Percentiles rank a stretch among this genome's conserved stretches.
Evolutionary conservation across 2,329 filamentous ascomycete species (phyloP).

Genomic region (Triangularia verruculosa): DNA sequence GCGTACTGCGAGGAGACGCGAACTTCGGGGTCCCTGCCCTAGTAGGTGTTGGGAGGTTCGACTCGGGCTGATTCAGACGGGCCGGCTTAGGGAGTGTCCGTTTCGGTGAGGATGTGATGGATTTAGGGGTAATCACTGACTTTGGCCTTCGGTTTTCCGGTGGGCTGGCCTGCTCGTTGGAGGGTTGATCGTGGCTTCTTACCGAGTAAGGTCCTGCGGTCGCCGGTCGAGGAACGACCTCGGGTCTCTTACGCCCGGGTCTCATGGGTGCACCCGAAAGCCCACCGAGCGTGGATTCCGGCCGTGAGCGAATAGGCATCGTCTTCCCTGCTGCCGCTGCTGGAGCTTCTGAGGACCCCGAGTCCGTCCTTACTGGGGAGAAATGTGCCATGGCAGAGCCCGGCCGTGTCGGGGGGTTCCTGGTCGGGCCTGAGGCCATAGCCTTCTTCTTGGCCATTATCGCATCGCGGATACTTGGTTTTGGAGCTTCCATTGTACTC

Average conservation of each 20-base stretch:
- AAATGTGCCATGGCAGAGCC: slow-evolving; percentile 64
- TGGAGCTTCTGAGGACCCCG: slow-evolving; percentile 38
- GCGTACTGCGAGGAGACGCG: slow-evolving; percentile 40
- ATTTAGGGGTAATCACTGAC: slow-evolving; percentile 44
- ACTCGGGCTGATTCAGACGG: slow-evolving; percentile 49
- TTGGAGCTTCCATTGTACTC: slow-evolving; percentile 56
- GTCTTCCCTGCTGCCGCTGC: slow-evolving; percentile 36
- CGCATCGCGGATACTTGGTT: slow-evolving; percentile 72
- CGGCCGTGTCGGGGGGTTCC: slow-evolving; percentile 46
- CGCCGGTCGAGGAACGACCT: slow-evolving; percentile 57
- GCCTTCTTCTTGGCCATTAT: slow-evolving; percentile 79
- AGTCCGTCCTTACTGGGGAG: slow-evolving; percentile 48
- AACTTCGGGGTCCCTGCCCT: slow-evolving; percentile 36
- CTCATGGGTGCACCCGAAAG: slow-evolving; percentile 64
- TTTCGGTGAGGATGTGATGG: slow-evolving; percentile 52
- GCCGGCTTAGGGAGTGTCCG: slow-evolving; percentile 44
- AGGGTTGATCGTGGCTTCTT: slow-evolving; percentile 47
- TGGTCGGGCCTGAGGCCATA: slow-evolving; percentile 36
- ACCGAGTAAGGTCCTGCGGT: slow-evolving; percentile 66
- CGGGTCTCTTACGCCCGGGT: slow-evolving; percentile 56
- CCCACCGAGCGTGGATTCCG: slow-evolving; percentile 51
- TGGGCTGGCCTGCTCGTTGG: slow-evolving; percentile 45
- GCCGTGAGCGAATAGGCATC: slow-evolving; percentile 40
- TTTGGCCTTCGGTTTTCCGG: slow-evolving; percentile 45
- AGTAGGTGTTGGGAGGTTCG: slow-evolving; percentile 47